phyloP scores from a whole-genome alignment of 208 protist genomes.

The Entamoeba invadens region DNA sequence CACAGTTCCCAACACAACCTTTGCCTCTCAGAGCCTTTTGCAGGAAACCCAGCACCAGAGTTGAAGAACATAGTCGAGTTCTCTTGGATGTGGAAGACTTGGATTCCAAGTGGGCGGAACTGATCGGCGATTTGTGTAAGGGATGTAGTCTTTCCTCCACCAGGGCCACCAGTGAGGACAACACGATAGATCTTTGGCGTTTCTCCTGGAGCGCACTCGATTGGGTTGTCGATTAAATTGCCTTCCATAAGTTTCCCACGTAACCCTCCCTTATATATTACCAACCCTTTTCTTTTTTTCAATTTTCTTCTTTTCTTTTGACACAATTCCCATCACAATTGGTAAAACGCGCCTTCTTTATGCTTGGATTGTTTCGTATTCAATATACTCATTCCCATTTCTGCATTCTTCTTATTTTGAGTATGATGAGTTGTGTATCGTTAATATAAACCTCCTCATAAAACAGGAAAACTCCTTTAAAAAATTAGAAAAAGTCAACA shows the following conservation, averaged over 20 bases:
- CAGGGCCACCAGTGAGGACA: neutral
- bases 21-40: neutral
- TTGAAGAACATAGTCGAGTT: neutral
- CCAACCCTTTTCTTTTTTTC: no score
- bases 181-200: neutral
- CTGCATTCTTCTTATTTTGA: no score
- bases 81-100: neutral
- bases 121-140: neutral
- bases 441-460: no score
- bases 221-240: neutral
- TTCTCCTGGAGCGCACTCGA: neutral
- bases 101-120: neutral
- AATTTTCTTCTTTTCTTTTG: no score
- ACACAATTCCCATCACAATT: no score
- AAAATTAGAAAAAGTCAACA: no score
- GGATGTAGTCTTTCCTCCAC: neutral
- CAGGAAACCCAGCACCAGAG: neutral
- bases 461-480: no score
- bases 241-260: neutral
- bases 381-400: no score
- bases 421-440: no score
- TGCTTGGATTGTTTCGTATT: no score
- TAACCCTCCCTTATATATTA: neutral
- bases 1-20: neutral
- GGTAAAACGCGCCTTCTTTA: no score